Percentiles rank a stretch among this genome's conserved stretches.
Conservation (phyloP, 345 rosid species). For the Clarkia xantiana region DNA sequence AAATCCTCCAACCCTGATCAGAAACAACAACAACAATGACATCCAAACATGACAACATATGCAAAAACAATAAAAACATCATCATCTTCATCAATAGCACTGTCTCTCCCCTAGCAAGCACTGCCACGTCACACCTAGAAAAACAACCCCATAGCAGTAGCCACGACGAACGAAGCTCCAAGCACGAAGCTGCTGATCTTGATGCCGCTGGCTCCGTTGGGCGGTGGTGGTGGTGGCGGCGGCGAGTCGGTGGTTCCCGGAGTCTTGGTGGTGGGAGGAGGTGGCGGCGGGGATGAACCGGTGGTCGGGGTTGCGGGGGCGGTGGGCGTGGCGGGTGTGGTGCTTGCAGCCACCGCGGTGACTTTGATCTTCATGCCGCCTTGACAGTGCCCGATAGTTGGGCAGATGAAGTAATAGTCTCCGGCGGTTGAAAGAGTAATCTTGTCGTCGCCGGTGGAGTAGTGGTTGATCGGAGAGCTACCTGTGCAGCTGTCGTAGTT, state of each 20-base stretch:
- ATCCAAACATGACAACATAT: too few relatives aligned
- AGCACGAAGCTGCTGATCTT: too few relatives aligned
- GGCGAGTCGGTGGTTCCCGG: too few relatives aligned
- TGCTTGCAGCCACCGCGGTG: slow-evolving; percentile 16
- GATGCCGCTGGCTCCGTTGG: neutral
- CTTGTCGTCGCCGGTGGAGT: slow-evolving; percentile 18
- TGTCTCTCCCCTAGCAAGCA: too few relatives aligned
- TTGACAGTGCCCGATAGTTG: slow-evolving; percentile 26
- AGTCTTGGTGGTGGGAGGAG: slow-evolving; percentile 8
- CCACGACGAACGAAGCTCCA: too few relatives aligned
- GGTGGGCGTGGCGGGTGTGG: neutral
- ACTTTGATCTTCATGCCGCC: slow-evolving; percentile 39
- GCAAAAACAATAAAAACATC: too few relatives aligned
- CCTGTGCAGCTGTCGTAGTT: slow-evolving; percentile 27
- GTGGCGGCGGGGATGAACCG: too few relatives aligned
- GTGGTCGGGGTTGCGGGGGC: slow-evolving; percentile 11
- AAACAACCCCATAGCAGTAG: too few relatives aligned
- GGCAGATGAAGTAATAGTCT: slow-evolving; percentile 31
- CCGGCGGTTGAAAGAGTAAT: slow-evolving; percentile 19
- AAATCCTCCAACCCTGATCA: too few relatives aligned
- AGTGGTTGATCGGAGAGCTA: slow-evolving; percentile 5
- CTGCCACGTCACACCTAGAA: too few relatives aligned
- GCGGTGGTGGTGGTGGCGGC: slow-evolving; percentile 7
- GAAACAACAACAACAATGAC: too few relatives aligned
- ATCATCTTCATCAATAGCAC: too few relatives aligned